Conservation (phyloP, 192 early-diverging fungal genomes). For the Tieghemiomyces parasiticus region DNA sequence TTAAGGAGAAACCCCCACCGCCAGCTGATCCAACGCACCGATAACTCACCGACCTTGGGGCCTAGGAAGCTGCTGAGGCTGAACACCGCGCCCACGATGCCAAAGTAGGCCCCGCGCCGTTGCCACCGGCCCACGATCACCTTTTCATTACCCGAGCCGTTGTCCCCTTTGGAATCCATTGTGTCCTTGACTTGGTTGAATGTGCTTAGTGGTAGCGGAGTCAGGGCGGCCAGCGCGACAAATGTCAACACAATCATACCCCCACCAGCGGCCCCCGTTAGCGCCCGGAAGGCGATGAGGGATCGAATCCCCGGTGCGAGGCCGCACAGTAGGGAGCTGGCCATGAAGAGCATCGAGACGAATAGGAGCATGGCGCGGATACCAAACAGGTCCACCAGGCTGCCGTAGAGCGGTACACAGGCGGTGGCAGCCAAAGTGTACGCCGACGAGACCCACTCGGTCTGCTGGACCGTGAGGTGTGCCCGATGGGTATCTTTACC, state of each 20-base stretch:
- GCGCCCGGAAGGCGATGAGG: not conserved
- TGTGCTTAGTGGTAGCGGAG: too few relatives aligned
- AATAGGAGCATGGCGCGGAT: not conserved
- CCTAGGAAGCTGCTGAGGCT: not conserved
- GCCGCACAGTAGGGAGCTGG: not conserved
- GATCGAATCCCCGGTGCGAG: not conserved
- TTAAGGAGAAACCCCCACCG: not conserved
- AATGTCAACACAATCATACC: not conserved
- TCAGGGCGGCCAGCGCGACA: not conserved
- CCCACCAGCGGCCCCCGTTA: not conserved
- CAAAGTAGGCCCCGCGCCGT: not conserved
- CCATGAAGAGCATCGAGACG: not conserved
- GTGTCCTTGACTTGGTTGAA: too few relatives aligned
- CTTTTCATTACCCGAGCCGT: too few relatives aligned
- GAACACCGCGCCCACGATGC: not conserved
- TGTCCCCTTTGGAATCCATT: too few relatives aligned
- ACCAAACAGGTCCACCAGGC: not conserved
- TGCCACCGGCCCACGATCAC: too few relatives aligned
- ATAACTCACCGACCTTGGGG: not conserved
- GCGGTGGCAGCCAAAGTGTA: not conserved
- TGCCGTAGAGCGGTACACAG: not conserved
- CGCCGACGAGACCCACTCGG: not conserved
- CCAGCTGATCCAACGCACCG: not conserved
- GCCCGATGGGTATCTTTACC: too few relatives aligned
- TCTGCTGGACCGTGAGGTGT: too few relatives aligned